These are phyloP conservation scores for Ceratobasidium theobromae DNA, from an alignment of 1,284 basidiomycete genomes.

Conservation along the genomic window DNA sequence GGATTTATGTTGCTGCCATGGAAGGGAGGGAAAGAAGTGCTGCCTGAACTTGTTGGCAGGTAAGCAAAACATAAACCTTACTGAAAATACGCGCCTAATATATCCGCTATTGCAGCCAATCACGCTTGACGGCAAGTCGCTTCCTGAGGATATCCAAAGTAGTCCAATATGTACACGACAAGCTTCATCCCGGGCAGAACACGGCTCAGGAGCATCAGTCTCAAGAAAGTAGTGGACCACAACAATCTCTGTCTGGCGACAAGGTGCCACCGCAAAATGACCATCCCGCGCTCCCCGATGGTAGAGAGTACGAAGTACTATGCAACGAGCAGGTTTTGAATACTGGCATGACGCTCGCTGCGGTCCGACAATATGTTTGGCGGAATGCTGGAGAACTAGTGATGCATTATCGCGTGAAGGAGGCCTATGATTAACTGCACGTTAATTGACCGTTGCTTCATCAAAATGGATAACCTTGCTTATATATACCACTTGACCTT, in stretches of 20 bases:
- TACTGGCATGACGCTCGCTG: slow-evolving; percentile 83
- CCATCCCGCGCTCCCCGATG: background rate
- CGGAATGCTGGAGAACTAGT: slow-evolving; percentile 75
- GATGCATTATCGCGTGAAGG: slow-evolving; percentile 75
- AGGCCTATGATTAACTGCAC: background rate
- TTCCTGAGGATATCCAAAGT: slow-evolving; percentile 86
- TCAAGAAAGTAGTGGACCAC: background rate
- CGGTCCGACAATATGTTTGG: slow-evolving; percentile 86
- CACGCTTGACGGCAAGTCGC: slow-evolving; percentile 84
- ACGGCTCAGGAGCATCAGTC: slow-evolving; percentile 48
- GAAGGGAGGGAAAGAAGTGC: slow-evolving; percentile 55
- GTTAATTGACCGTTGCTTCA: no score
- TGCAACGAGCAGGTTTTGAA: slow-evolving; percentile 82
- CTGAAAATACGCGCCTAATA: slow-evolving; percentile 34
- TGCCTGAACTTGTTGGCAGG: slow-evolving; percentile 78
- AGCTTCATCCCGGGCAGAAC: slow-evolving; percentile 60
- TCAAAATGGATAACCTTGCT: no score
- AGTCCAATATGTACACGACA: slow-evolving; percentile 63
- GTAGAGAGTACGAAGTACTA: slow-evolving; percentile 69
- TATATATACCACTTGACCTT: no score
- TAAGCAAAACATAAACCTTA: slow-evolving; percentile 44
- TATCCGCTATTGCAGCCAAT: slow-evolving; percentile 59
- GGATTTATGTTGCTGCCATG: slow-evolving; percentile 88
- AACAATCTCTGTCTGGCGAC: background rate
- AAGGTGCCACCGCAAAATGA: background rate